Evolutionary conservation across 352 stramenopile genomes (phyloP), one percentile per base, ranked within the genome.

Genomic region (Stephanocyclus meneghinianus): DNA sequence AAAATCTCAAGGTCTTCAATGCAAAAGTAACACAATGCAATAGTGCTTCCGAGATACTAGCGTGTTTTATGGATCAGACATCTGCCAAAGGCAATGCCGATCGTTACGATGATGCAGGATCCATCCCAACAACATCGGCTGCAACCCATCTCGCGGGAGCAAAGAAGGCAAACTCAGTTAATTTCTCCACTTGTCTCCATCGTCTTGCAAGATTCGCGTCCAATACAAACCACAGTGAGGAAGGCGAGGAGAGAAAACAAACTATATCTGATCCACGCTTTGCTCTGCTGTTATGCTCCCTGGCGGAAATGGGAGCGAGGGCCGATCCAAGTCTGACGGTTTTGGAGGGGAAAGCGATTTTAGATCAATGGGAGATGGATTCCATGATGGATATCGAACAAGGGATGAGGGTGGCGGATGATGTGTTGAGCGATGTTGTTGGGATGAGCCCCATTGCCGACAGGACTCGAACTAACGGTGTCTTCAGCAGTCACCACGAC

Each of bases 111-210:
- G 47, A 64, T 11, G 32, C 4, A 60, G 15, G 10, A 60, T 37
- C 51, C 6, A 16, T n/a, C 32, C 18, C 11, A 59, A 8, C 26
- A 26, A 40, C 35, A 40, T 40, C 66, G 15, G 53, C 75, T 11
- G 70, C 71, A 16, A 84, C 76, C 32, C 76, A 84, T 47, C 7
- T 83, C 1, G 81, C 78, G 29, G 82, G 81, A 11, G 84, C 80
- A 6, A 64, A 71, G 15, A 80, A 63, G 32, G 15, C 90, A n/a
- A 93, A 90, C 66, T 89, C 82, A 1, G 80, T 93, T 30, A 93
- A 93, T 53, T 91, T 90, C 77, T 88, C 83, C 0, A 92, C 87
- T 6, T 80, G 71, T 45, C 65, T 92, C 18, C 87, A 92, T 80
- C 77, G 88, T 2, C 57, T 93, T 6, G 86, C 79, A 30, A 50